Base-by-base conservation (phyloP, 2,329 filamentous ascomycete species). In the Diaporthe sp. region DNA sequence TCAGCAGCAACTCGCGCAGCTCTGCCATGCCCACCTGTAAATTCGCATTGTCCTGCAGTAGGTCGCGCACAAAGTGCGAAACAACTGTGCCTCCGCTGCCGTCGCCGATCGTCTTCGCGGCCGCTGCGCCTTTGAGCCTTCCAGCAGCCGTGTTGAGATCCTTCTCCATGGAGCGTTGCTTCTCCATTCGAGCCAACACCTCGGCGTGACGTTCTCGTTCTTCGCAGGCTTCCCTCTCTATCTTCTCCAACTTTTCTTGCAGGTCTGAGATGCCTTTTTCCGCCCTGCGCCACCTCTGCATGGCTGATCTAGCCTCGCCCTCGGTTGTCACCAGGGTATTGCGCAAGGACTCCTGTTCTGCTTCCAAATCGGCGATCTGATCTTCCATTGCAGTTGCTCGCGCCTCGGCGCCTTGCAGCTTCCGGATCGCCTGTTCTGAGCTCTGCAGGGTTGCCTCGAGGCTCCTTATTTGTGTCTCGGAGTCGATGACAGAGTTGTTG, bases 1-100 rank as follows among this genome's bases (percentile, higher is more conserved):
- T 95, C 80, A 95, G 90, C 31, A 99, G 88, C 92, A 99, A 93
- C 82, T 98, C 96, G 25, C 96, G 90, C 65, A 99, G 86, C 85
- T 99, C 97, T 71, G 96, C 91, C 76, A 98, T 97, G 22, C 95
- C 95, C 77, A 97, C 90, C 83, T 99, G 97, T 60, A 99, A 87
- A 79, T 95, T 98, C 13, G 96, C 95, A 81, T 99, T 99, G 83
- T 99, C 97, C 81, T 98, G 93, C 25, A 99, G 87, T 74, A 99
- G 94, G 82, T 98, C 97, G 79, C 96, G 95, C 74, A 99, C 97
- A 80, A 99, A 98, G 81, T 97, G 95, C 28, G 95, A 96, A n/a
- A 98, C 95, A 51, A 98, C 95, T 75, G 88, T 92, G 77, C 88
- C 91, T 13, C 90, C 89, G 74, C 90, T 90, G 42, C 90, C 88